Percentiles rank a stretch among this genome's conserved stretches.
phyloP scores from a whole-genome alignment of 2,329 filamentous ascomycete genomes.

The Mariannaea sp. region DNA sequence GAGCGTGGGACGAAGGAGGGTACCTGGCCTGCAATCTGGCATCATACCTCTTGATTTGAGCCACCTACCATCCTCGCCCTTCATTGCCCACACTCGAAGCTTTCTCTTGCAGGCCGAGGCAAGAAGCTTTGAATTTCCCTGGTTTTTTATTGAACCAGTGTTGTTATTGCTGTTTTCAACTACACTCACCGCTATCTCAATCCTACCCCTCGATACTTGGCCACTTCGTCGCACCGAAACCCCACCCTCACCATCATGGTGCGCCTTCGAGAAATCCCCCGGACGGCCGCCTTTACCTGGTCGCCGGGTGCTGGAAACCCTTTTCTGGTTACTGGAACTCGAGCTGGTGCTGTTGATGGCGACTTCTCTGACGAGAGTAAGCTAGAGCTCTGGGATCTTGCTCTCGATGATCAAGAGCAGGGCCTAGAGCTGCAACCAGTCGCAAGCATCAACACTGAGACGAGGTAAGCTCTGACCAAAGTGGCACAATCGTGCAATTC shows the following conservation, averaged over 20 bases:
- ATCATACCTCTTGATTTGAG: slow-evolving; percentile 45
- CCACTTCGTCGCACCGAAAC: slow-evolving; percentile 32
- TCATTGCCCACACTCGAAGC: slow-evolving; percentile 33
- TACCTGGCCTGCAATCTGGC: slow-evolving; percentile 53
- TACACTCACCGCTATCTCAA: slow-evolving; percentile 22
- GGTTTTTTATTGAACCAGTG: slow-evolving; percentile 27
- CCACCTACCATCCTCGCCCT: slow-evolving; percentile 34
- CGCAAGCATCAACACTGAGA: slow-evolving; percentile 83
- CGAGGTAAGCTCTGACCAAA: slow-evolving; percentile 65
- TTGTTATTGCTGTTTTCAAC: slow-evolving; percentile 28
- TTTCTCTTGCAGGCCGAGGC: slow-evolving; percentile 41
- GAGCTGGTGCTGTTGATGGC: slow-evolving; percentile 91
- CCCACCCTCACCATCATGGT: slow-evolving; percentile 70
- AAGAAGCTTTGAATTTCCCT: slow-evolving; percentile 28
- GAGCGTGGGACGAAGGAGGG: slow-evolving; percentile 34
- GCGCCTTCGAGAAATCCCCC: slow-evolving; percentile 91
- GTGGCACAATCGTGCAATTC: slow-evolving; percentile 14
- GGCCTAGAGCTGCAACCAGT: slow-evolving; percentile 84
- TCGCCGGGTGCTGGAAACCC: slow-evolving; percentile 80
- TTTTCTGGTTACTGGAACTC: slow-evolving; percentile 88
- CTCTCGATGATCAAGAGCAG: slow-evolving; percentile 75
- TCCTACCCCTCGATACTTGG: slow-evolving; percentile 30
- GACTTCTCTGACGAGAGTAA: slow-evolving; percentile 98
- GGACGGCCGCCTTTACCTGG: slow-evolving; percentile 98
- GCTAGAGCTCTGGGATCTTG: slow-evolving; percentile 94